Base-by-base conservation (phyloP, 179 eudicot species). In the Silene noctiflora region DNA sequence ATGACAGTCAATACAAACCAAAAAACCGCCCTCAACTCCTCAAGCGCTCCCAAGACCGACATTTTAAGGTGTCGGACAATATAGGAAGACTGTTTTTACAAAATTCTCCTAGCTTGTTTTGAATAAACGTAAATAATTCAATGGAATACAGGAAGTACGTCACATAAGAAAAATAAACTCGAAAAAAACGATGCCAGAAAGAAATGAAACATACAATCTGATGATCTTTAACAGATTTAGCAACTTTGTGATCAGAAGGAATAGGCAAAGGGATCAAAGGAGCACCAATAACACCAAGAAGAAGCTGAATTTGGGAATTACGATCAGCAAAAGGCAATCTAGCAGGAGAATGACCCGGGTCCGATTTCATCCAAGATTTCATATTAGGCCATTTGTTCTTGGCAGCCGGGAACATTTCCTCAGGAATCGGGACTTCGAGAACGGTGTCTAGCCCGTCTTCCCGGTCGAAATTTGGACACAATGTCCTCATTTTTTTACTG, bases 371-470 rank as follows among this genome's bases (percentile, higher is more conserved):
- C 97, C 98, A 93, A 1, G 92, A 91, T 21, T 80, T 90, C 90
- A 93, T 87, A 73, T 83, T 82, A 2, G 88, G 91, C 98, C 98
- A 90, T 24, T 81, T 85, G 48, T 80, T 80, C 63, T 76, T 83
- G 6, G 86, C 25, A 0, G 91, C 71, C n/a, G 86, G 86, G 29
- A 89, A 87, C 87, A 84, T 90, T 55, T 94, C 98, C 29, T 94
- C 98, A 0, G 98, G 98, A 46, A 94, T 88, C 1, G 98, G 98
- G 7, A 94, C 96, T 77, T 94, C 98, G 0, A 92, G 89, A 0
- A 94, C 98, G 0, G 98, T 94, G 1, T 94, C 94, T 1, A 94
- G 96, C 0, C 85, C 97, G 21, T 94, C 98, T 73, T 92, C 94
- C 6, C 82, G 69, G 67, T 92, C 97, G 67, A 92, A 79, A 75